Evolutionary conservation across 2,329 filamentous ascomycete species (phyloP).

Genomic region (Penicillium sp.): DNA sequence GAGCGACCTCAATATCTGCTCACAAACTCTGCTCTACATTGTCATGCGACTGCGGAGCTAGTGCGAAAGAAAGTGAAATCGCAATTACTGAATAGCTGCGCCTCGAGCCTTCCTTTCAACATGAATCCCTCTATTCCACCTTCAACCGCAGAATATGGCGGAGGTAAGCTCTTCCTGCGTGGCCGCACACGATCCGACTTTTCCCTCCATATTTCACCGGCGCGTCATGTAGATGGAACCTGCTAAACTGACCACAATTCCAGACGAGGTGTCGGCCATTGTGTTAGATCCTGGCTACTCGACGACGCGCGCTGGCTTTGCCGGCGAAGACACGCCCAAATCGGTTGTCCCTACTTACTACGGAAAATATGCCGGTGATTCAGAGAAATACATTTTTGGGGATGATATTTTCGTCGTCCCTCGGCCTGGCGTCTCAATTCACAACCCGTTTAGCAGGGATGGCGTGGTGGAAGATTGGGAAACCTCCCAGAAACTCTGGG

Average conservation of each 20-base stretch:
- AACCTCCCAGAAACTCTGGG: slow-evolving; percentile 81
- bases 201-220: not conserved
- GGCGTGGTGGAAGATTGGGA: slow-evolving; percentile 97
- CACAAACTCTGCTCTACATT: not conserved
- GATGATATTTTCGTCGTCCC: slow-evolving; percentile 85
- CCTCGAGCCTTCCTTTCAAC: slow-evolving; percentile 8
- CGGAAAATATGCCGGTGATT: slow-evolving; percentile 56
- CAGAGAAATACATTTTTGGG: slow-evolving; percentile 68
- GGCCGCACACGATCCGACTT: not conserved
- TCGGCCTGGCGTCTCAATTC: slow-evolving; percentile 70
- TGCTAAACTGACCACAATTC: not conserved
- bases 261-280: slow-evolving; percentile 95
- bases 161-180: slow-evolving; percentile 36
- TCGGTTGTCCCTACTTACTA: slow-evolving; percentile 89
- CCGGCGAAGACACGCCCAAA: slow-evolving; percentile 95
- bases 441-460: slow-evolving; percentile 87
- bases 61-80: not conserved
- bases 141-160: slow-evolving; percentile 46
- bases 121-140: slow-evolving; percentile 45
- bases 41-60: slow-evolving; percentile 4
- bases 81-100: not conserved
- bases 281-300: slow-evolving; percentile 94
- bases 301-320: slow-evolving; percentile 88
- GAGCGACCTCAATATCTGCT: not conserved
- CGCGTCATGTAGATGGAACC: slow-evolving; percentile 10